phyloP scores from a whole-genome alignment of 176 grass and related monocot species.

The Eremochloa ophiuroides region DNA sequence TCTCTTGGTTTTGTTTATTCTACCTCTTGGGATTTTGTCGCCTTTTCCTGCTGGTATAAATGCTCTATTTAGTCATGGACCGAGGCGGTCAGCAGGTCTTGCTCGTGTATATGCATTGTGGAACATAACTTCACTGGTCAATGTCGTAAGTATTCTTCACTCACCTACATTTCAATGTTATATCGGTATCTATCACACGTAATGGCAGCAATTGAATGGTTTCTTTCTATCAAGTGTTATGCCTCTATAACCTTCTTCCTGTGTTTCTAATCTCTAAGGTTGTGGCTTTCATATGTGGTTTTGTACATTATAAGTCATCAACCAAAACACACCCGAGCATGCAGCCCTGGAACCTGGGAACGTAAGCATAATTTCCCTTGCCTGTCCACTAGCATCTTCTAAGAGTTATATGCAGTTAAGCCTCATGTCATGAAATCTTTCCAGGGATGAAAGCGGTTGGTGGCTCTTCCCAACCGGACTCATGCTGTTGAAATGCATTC shows the following conservation, averaged over 20 bases:
- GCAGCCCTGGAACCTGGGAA: constrained; percentile 91
- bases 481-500: constrained; percentile 91
- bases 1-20: constrained; percentile 94
- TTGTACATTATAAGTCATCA: constrained; percentile 96
- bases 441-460: constrained; percentile 98
- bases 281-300: constrained; percentile 87
- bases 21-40: constrained; percentile 93
- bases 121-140: constrained; percentile 97
- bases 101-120: constrained; percentile 97
- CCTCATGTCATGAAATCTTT: constrained; percentile 8
- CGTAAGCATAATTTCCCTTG: constrained; percentile 50
- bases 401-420: neutral
- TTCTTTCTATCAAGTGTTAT: neutral
- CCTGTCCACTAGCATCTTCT: neutral
- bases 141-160: constrained; percentile 75
- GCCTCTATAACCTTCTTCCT: constrained; percentile 2
- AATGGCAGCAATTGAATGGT: neutral
- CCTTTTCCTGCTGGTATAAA: constrained; percentile 99
- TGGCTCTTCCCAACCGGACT: constrained; percentile 88
- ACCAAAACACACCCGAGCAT: constrained; percentile 70
- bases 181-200: neutral
- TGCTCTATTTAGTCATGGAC: constrained; percentile 98
- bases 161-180: neutral
- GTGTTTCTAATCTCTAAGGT: constrained; percentile 45
- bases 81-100: constrained; percentile 87